phyloP scores from a whole-genome alignment of 2,329 filamentous ascomycete genomes.

The Colletotrichum coccodes region DNA sequence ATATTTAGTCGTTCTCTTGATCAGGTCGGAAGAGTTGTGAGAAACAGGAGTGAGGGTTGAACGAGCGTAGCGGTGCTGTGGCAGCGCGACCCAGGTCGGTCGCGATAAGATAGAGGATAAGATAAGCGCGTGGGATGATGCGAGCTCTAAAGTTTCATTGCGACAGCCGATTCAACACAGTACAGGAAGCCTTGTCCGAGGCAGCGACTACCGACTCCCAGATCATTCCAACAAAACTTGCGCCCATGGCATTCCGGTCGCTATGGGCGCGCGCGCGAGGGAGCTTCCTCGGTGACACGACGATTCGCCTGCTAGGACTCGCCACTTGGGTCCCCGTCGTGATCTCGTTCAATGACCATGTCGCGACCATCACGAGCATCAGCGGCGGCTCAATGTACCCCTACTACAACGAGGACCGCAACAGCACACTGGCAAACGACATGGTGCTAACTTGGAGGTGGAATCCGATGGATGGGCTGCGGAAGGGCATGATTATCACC shows the following conservation, averaged over 20 bases:
- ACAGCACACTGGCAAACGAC: conserved; percentile 64
- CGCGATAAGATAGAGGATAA: conserved; percentile 20
- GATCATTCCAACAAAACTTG: background rate
- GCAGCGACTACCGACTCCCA: background rate
- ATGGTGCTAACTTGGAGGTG: conserved; percentile 69
- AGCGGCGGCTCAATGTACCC: conserved; percentile 80
- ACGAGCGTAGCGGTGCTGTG: too few relatives aligned
- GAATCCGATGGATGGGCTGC: conserved; percentile 65
- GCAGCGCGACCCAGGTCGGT: background rate
- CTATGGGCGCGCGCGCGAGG: conserved; percentile 30
- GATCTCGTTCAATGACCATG: conserved; percentile 69
- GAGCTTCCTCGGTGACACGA: conserved; percentile 41
- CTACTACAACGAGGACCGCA: conserved; percentile 74
- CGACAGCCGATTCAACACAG: background rate
- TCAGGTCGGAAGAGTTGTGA: background rate
- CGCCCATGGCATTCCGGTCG: conserved; percentile 30
- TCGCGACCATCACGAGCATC: conserved; percentile 68
- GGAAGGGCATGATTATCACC: conserved; percentile 80
- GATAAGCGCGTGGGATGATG: conserved; percentile 10
- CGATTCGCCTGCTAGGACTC: conserved; percentile 52
- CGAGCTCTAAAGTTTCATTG: conserved; percentile 17
- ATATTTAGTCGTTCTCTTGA: too few relatives aligned
- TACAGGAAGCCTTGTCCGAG: background rate
- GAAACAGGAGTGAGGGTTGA: too few relatives aligned
- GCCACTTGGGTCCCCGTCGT: conserved; percentile 71